Conservation (phyloP, 2,329 filamentous ascomycete genomes). For the Aciculosporium take region DNA sequence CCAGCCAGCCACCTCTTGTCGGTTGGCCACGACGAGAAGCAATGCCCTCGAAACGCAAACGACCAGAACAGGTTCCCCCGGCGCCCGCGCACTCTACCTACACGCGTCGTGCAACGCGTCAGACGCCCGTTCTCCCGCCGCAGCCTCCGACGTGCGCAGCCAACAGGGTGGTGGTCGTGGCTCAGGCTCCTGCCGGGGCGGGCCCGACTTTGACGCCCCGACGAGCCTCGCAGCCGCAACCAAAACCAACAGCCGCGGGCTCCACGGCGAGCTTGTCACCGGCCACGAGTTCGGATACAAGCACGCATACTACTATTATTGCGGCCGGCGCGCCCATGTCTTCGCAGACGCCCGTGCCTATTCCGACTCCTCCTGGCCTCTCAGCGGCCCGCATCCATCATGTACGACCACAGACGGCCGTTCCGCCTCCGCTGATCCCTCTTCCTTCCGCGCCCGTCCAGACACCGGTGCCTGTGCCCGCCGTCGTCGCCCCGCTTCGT, state of each 20-base stretch:
- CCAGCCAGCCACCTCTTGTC: not conserved
- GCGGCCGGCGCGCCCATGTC: conserved; percentile 7
- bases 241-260: not conserved
- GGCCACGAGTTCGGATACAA: not conserved
- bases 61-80: conserved; percentile 15
- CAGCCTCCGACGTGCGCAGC: conserved; percentile 10
- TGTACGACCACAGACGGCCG: conserved; percentile 6
- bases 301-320: not conserved
- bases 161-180: conserved; percentile 3
- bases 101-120: conserved; percentile 26
- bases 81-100: conserved; percentile 10
- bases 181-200: conserved; percentile 5
- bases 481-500: not conserved
- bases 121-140: conserved; percentile 20
- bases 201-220: not conserved
- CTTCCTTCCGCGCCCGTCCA: conserved; percentile 3
- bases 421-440: conserved; percentile 1
- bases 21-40: conserved; percentile 3
- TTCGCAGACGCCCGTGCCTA: conserved; percentile 9
- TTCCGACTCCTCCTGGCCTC: conserved; percentile 9
- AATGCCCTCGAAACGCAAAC: conserved; percentile 26
- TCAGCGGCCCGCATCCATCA: conserved; percentile 13
- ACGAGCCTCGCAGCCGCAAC: not conserved
- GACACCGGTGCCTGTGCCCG: conserved; percentile 1
- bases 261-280: conserved; percentile 1